A percentile compares a stretch with the other conserved stretches of the same genome.
Evolutionary conservation across 768 basidiomycete genomes (phyloP).

Genomic region (Suillus variegatus): DNA sequence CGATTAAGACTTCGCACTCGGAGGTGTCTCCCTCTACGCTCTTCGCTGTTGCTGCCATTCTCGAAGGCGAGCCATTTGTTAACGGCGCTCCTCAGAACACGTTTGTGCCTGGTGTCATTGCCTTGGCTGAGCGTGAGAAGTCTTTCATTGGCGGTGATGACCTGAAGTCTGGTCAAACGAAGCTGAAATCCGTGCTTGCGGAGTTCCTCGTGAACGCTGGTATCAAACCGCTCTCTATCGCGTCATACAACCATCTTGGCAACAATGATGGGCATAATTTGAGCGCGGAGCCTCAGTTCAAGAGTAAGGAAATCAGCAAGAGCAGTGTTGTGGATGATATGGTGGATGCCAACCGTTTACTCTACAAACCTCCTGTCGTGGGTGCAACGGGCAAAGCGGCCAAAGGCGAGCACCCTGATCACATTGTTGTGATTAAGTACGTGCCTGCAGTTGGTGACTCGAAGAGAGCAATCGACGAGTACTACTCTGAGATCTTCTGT

Average conservation of each 20-base stretch:
- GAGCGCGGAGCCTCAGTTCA: conserved; percentile 90
- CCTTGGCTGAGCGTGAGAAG: conserved; percentile 84
- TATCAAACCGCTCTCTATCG: conserved; percentile 96
- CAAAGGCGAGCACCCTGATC: conserved; percentile 97
- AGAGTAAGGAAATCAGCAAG: conserved; percentile 98
- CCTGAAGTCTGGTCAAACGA: conserved; percentile 97
- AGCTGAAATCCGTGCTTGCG: conserved; percentile 94
- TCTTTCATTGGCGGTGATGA: conserved; percentile 98
- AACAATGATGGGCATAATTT: conserved; percentile 97
- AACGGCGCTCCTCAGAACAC: conserved; percentile 99
- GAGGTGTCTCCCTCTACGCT: conserved; percentile 97
- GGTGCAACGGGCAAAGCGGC: conserved; percentile 54
- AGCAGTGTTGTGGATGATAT: conserved; percentile 97
- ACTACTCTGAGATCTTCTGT: conserved; percentile 97
- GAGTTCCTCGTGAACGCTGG: conserved; percentile 99
- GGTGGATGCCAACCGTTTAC: conserved; percentile 86
- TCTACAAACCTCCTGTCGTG: conserved; percentile 80
- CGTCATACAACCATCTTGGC: conserved; percentile 98
- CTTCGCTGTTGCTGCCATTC: conserved; percentile 93
- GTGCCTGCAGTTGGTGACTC: conserved; percentile 96
- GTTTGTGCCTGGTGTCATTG: conserved; percentile 93
- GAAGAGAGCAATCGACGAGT: conserved; percentile 99
- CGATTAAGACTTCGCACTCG: conserved; percentile 82
- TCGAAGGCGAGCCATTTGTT: conserved; percentile 93
- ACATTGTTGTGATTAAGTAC: conserved; percentile 96